Percentiles rank a stretch among this genome's conserved stretches.
Conservation (phyloP, 139 green algal species). For the Chlorella sp. region DNA sequence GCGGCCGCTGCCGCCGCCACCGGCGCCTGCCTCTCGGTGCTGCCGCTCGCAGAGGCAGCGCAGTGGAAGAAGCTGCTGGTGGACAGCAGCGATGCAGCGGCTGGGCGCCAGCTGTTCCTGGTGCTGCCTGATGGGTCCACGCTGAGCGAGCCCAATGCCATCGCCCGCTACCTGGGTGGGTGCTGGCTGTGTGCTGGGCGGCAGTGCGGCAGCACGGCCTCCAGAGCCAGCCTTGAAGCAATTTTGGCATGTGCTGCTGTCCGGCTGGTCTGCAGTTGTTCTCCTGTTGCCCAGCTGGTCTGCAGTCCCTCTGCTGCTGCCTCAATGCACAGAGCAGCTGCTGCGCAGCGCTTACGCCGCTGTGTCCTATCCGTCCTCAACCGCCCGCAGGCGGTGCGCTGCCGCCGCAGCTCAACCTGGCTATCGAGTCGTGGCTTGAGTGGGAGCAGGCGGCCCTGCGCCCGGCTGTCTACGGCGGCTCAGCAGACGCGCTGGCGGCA, state of each 20-base stretch:
- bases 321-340: no score
- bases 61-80: constrained; percentile 9
- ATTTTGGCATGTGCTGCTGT: no score
- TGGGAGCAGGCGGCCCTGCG: constrained; percentile 69
- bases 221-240: no score
- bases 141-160: constrained; percentile 72
- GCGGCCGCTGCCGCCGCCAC: constrained; percentile 47
- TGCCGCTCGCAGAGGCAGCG: neutral
- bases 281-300: no score
- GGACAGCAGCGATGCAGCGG: constrained; percentile 47
- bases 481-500: constrained; percentile 26
- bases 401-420: constrained; percentile 17
- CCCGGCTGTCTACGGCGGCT: constrained; percentile 42
- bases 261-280: no score
- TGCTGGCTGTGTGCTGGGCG: neutral
- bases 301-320: no score
- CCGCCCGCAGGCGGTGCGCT: neutral
- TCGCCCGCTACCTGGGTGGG: constrained; percentile 62
- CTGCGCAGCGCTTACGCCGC: no score
- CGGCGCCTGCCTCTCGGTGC: constrained; percentile 7
- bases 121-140: constrained; percentile 31
- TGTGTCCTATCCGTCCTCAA: neutral
- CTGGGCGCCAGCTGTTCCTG: constrained; percentile 45
- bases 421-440: constrained; percentile 65
- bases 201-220: no score